Conservation (phyloP, 2,329 filamentous ascomycete species). For the Botrytis sinoallii region DNA sequence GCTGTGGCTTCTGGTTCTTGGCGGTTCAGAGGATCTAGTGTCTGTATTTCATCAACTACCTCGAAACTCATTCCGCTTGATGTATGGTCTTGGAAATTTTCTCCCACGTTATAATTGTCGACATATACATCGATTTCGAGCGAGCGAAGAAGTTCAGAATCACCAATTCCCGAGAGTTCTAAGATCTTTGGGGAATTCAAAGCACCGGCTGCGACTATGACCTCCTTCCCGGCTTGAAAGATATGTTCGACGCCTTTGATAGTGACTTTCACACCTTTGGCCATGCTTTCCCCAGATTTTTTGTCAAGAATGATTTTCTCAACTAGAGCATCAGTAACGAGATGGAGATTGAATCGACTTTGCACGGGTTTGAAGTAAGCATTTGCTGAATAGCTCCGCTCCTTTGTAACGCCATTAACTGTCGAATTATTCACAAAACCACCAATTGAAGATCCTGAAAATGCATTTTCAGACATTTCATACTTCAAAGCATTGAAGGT, state of each 20-base stretch:
- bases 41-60: neutral
- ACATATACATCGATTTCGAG: conserved; percentile 26
- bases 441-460: neutral
- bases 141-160: conserved; percentile 22
- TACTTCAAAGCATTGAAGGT: neutral
- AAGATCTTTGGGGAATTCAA: conserved; percentile 37
- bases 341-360: neutral
- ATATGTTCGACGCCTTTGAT: conserved; percentile 28
- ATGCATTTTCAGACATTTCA: neutral
- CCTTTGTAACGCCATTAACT: neutral
- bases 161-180: conserved; percentile 38
- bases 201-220: conserved; percentile 34
- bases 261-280: conserved; percentile 17
- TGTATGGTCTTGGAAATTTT: conserved; percentile 22
- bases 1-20: neutral
- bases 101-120: conserved; percentile 28
- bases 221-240: conserved; percentile 35
- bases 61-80: neutral
- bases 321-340: neutral
- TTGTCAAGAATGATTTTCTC: conserved; percentile 2
- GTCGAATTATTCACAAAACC: neutral
- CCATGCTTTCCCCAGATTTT: neutral
- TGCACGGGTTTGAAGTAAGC: conserved; percentile 2
- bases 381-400: neutral
- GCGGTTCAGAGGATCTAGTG: neutral